Evolutionary conservation across 2,329 filamentous ascomycete species (phyloP).

Genomic region (Aspergillus alliaceus): DNA sequence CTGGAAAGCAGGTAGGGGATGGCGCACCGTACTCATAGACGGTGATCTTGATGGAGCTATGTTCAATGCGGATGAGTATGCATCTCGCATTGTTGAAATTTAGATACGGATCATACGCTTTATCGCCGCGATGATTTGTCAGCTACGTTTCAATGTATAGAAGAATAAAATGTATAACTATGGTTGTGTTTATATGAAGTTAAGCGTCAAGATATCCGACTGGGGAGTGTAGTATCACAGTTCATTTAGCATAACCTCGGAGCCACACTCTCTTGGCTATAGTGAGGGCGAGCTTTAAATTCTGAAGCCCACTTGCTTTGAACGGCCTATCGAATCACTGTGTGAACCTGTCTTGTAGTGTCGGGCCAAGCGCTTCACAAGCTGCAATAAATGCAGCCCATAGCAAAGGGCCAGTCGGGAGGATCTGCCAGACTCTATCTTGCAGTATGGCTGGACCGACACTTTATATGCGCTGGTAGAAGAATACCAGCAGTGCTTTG

Average conservation of each 20-base stretch:
- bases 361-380: conserved; percentile 41
- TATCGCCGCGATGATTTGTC: not conserved
- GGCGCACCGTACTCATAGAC: conserved; percentile 12
- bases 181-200: not conserved
- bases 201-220: not conserved
- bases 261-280: conserved; percentile 31
- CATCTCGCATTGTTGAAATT: not conserved
- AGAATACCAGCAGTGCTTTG: conserved; percentile 47
- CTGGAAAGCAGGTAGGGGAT: conserved; percentile 26
- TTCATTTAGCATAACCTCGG: no score
- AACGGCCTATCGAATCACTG: conserved; percentile 34
- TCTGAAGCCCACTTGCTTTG: conserved; percentile 31
- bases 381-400: conserved; percentile 49
- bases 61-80: not conserved
- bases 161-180: not conserved
- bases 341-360: conserved; percentile 37
- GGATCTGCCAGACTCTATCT: conserved; percentile 35
- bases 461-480: conserved; percentile 47
- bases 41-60: not conserved
- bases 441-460: conserved; percentile 44
- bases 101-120: not conserved
- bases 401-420: conserved; percentile 35
- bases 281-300: conserved; percentile 28
- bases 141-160: not conserved
- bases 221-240: no score